Percentiles rank a stretch among this genome's conserved stretches.
Conservation (phyloP, 2,329 filamentous ascomycete species). For the Plenodomus lindquistii region DNA sequence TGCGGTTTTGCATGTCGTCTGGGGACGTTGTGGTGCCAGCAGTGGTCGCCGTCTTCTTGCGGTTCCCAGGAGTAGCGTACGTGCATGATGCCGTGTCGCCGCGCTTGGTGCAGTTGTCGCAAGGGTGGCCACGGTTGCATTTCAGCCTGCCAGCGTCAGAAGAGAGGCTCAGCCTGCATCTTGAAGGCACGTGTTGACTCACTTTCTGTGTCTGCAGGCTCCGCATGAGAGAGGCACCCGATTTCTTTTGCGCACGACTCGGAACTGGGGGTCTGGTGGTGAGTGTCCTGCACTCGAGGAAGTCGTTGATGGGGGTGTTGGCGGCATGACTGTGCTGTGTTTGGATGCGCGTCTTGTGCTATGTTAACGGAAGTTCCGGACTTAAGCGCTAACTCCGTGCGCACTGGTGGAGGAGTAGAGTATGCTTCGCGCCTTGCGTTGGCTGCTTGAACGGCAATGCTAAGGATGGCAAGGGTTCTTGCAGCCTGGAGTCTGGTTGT, state of each 20-base stretch:
- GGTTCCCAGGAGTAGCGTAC: conserved; percentile 70
- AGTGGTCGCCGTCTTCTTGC: conserved; percentile 68
- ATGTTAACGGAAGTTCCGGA: conserved; percentile 17
- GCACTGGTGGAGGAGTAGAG: conserved; percentile 9
- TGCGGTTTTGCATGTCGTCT: conserved; percentile 98
- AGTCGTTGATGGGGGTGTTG: conserved; percentile 76
- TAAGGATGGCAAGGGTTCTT: neutral
- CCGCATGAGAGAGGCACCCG: conserved; percentile 89
- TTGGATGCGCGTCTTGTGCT: conserved; percentile 1
- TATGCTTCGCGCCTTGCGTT: conserved; percentile 4
- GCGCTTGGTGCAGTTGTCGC: conserved; percentile 92
- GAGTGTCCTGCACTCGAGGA: conserved; percentile 78
- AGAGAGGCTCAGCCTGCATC: neutral
- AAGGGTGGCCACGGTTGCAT: conserved; percentile 89
- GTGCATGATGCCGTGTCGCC: conserved; percentile 80
- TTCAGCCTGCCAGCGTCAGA: conserved; percentile 64
- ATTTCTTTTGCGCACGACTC: conserved; percentile 89
- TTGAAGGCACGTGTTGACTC: conserved; percentile 25
- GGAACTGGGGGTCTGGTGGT: conserved; percentile 82
- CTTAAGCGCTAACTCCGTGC: conserved; percentile 29
- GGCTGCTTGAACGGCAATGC: conserved; percentile 9
- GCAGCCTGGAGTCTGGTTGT: conserved; percentile 5
- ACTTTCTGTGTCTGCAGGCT: conserved; percentile 91
- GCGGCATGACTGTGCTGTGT: conserved; percentile 61
- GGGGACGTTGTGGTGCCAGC: conserved; percentile 66